These are phyloP conservation scores for Cyclotella sp. DNA, from an alignment of 108 stramenopile genomes.

Conservation along the genomic window DNA sequence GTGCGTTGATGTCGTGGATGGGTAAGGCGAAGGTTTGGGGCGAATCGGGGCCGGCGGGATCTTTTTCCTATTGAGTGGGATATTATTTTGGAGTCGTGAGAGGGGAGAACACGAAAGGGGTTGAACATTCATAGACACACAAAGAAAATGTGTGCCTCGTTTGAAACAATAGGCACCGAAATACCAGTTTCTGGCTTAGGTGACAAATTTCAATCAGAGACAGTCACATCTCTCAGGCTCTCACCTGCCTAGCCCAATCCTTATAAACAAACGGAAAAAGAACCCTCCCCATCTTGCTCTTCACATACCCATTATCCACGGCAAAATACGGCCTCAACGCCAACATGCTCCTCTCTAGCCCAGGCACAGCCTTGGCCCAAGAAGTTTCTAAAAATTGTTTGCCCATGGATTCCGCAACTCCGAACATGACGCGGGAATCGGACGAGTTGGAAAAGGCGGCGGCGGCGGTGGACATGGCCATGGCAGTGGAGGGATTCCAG, in stretches of 20 bases:
- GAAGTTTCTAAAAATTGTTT: slow-evolving; percentile 58
- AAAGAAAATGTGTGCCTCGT: neutral
- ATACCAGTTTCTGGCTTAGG: neutral
- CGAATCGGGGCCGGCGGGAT: slow-evolving; percentile 16
- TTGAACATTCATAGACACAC: neutral
- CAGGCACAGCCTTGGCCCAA: slow-evolving; percentile 76
- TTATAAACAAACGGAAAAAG: slow-evolving; percentile 87
- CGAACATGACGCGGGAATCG: slow-evolving; percentile 56
- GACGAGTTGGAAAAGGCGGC: slow-evolving; percentile 38
- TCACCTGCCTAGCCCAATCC: slow-evolving; percentile 81
- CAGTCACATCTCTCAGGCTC: neutral
- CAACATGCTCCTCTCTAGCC: slow-evolving; percentile 75
- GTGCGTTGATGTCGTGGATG: slow-evolving; percentile 91
- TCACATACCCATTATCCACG: slow-evolving; percentile 95
- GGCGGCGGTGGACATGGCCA: slow-evolving; percentile 57
- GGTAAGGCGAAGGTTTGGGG: slow-evolving; percentile 78
- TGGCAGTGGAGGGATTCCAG: slow-evolving; percentile 68
- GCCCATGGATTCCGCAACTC: slow-evolving; percentile 60
- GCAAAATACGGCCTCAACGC: slow-evolving; percentile 90
- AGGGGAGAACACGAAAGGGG: no score
- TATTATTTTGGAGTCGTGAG: slow-evolving; percentile 19
- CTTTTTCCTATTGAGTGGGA: neutral
- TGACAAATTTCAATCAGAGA: neutral
- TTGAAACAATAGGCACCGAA: neutral
- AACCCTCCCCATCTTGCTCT: slow-evolving; percentile 86